Base-by-base conservation (phyloP, 2,329 filamentous ascomycete species). In the Incumbomyces delicatus region DNA sequence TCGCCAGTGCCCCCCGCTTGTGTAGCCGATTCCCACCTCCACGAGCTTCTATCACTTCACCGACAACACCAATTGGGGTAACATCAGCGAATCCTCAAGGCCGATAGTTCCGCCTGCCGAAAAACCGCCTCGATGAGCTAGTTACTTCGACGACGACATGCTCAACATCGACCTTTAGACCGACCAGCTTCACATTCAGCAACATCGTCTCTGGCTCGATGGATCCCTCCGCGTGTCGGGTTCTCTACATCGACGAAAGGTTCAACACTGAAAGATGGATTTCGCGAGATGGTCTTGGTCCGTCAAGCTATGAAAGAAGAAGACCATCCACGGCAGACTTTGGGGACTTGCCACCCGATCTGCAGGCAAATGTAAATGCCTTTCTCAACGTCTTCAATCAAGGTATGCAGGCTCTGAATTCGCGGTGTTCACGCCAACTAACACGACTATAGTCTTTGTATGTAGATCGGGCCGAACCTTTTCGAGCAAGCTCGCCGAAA, bases 401-500 rank as follows among this genome's bases (percentile, higher is more conserved):
- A 67, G 74, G 75, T 76, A 63, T 52, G 45, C 10, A 5, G 20
- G 10, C 29, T 37, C 20, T 17, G 6, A 10, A 31, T 16, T 44
- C 8, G 14, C 38, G 31, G 22, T 8, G 8, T 4, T 27, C 22
- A 27, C 4, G 22, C 8, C 22, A 27, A 8, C 22, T 27, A 27
- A 27, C 8, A 27, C 22, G 22, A 27, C 30, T 52, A 30, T 37
- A 77, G 74, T 79, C 44, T 73, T 74, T 54, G 63, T 77, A 32
- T 78, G 74, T 57, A 67, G 68, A 37, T 71, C 69, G 8, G 74
- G 71, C 41, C 65, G 68, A 48, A 70, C 73, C 16, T 77, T 77
- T 55, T 66, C 75, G 52, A 63, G 66, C 37, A 73, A 74, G 57
- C 61, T 78, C 16, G 68, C 70, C 46, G 71, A 76, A 53, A 60